A percentile compares a stretch with the other conserved stretches of the same genome.
phyloP scores from a whole-genome alignment of 805 yeast genomes.

The Lipomyces yamadae region DNA sequence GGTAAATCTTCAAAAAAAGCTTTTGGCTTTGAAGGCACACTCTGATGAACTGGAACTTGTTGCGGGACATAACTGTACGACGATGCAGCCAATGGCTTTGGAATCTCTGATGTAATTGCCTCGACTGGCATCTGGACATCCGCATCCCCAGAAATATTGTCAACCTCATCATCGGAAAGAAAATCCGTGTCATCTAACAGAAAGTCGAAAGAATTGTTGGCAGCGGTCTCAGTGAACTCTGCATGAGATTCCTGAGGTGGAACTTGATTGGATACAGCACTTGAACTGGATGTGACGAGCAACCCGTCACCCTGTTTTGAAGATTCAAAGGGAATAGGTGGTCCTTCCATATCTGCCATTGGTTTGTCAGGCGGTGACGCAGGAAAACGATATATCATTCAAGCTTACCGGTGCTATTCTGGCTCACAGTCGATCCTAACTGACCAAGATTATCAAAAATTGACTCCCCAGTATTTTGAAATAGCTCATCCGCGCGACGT shows the following conservation, averaged over 20 bases:
- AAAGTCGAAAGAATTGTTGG: slow-evolving; percentile 24
- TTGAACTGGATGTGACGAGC: slow-evolving; percentile 8
- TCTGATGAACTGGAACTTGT: slow-evolving; percentile 5
- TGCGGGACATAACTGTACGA: slow-evolving; percentile 4
- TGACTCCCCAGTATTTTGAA: not conserved
- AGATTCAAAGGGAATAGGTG: not conserved
- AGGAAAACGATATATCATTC: not conserved
- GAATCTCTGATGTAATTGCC: slow-evolving; percentile 13
- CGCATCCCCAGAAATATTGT: not conserved
- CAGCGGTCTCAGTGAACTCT: slow-evolving; percentile 4
- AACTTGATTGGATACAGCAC: slow-evolving; percentile 1
- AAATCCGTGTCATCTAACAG: slow-evolving; percentile 34
- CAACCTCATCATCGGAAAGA: slow-evolving; percentile 30
- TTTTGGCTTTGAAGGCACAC: slow-evolving; percentile 8
- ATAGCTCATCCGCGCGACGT: not conserved
- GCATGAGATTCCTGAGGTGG: not conserved
- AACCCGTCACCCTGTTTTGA: slow-evolving; percentile 13
- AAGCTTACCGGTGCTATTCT: not conserved
- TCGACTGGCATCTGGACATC: slow-evolving; percentile 6
- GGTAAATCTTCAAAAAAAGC: slow-evolving; percentile 32
- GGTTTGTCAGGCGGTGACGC: not conserved
- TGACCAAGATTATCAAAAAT: not conserved
- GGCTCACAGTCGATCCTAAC: not conserved
- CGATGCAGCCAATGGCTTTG: slow-evolving; percentile 7
- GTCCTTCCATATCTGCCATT: not conserved